phyloP scores from a whole-genome alignment of 2,329 filamentous ascomycete genomes.

The Ascocoryne sarcoides region DNA sequence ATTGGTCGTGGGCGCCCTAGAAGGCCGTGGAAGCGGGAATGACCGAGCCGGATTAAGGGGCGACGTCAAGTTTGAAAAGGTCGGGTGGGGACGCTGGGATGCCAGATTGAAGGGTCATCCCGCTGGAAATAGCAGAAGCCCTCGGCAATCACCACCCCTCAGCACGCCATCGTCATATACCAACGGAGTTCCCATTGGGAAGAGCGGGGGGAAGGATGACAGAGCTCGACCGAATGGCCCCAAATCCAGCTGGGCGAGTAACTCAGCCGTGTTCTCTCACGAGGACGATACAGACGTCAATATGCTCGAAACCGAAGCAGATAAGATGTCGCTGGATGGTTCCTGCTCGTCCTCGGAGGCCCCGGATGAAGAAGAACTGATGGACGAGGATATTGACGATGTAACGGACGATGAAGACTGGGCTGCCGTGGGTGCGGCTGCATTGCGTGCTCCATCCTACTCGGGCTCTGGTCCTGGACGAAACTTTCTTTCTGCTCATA shows the following conservation, averaged over 20 bases:
- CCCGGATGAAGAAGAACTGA: slow-evolving; percentile 51
- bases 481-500: slow-evolving; percentile 39
- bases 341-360: slow-evolving; percentile 72
- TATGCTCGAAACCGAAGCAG: slow-evolving; percentile 77
- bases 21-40: slow-evolving; percentile 56
- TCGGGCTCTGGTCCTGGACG: slow-evolving; percentile 45
- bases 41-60: slow-evolving; percentile 54
- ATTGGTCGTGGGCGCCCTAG: slow-evolving; percentile 84
- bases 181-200: slow-evolving; percentile 48
- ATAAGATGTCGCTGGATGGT: slow-evolving; percentile 87
- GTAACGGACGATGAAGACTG: slow-evolving; percentile 95
- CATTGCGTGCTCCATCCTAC: slow-evolving; percentile 62
- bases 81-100: slow-evolving; percentile 96
- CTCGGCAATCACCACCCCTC: slow-evolving; percentile 35
- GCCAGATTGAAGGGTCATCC: slow-evolving; percentile 64
- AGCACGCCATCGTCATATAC: slow-evolving; percentile 35
- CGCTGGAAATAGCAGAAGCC: slow-evolving; percentile 31
- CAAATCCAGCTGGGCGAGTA: slow-evolving; percentile 55
- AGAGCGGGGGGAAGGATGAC: slow-evolving; percentile 35
- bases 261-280: slow-evolving; percentile 69
- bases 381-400: slow-evolving; percentile 72
- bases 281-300: slow-evolving; percentile 53
- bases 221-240: slow-evolving; percentile 41
- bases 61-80: slow-evolving; percentile 83
- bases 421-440: slow-evolving; percentile 80